Evolutionary conservation across 768 basidiomycete genomes (phyloP).

Genomic region (Pilatotrama ljubarskyi): DNA sequence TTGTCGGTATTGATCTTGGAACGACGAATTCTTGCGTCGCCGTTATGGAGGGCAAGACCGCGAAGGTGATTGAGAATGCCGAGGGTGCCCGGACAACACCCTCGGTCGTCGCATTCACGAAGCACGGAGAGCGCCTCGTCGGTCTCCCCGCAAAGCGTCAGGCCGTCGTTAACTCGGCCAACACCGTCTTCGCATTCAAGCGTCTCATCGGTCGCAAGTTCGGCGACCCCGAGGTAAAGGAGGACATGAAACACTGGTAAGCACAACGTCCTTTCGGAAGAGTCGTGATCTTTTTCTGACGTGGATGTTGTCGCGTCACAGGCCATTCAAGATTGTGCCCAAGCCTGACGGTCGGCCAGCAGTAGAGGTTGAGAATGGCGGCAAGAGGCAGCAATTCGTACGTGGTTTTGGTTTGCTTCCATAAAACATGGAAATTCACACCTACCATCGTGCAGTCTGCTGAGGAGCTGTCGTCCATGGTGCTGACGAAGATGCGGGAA

Average conservation of each 20-base stretch:
- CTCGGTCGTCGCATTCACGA: constrained; percentile 98
- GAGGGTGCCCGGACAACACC: constrained; percentile 98
- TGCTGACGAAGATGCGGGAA: constrained; percentile 90
- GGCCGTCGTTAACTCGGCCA: constrained; percentile 91
- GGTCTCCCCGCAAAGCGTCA: constrained; percentile 97
- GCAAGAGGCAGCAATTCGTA: constrained; percentile 80
- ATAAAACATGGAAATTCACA: too few relatives aligned
- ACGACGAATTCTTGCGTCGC: constrained; percentile 91
- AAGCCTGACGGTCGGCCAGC: constrained; percentile 76
- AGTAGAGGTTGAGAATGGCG: constrained; percentile 82
- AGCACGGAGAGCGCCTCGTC: constrained; percentile 94
- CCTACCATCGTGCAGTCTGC: constrained; percentile 61
- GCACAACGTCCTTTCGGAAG: constrained; percentile 18
- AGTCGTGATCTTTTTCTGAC: not conserved
- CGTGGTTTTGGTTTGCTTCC: too few relatives aligned
- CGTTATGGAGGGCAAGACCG: constrained; percentile 93
- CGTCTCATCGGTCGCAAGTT: constrained; percentile 93
- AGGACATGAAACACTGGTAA: constrained; percentile 84
- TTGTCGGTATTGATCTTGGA: constrained; percentile 96
- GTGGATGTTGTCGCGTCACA: constrained; percentile 27
- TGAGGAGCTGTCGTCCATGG: constrained; percentile 87
- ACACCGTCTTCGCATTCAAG: constrained; percentile 95
- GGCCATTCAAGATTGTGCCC: constrained; percentile 80
- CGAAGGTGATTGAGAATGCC: constrained; percentile 95
- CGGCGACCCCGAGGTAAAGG: constrained; percentile 90